Base-by-base conservation (phyloP, 495 filamentous ascomycete genomes). In the Penicillium canescens region DNA sequence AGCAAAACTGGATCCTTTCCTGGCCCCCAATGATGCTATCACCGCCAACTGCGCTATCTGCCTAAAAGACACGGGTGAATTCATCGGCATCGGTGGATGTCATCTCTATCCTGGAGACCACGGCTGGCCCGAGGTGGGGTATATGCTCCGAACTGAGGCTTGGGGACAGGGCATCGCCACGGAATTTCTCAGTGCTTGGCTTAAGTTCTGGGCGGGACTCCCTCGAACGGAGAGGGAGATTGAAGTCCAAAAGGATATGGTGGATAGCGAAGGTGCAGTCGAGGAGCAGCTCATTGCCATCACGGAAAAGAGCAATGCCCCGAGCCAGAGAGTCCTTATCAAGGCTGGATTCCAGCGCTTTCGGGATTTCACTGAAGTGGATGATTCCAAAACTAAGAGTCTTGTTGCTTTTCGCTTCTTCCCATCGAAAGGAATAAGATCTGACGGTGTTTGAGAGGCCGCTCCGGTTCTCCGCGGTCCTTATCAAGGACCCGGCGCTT, bases 151-250 rank as follows among this genome's bases (percentile, higher is more conserved):
- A 31, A 63, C 51, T 36, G 73, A 78, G 52, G 37, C 28, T 28
- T 81, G 78, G 77, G 77, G 77, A 0, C 65, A 57, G 49, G 78
- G 78, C 28, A 57, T 72, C 20, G 78, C 60, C 14, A 76, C 73
- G 0, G 78, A 81, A 57, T 78, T 79, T 50, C 12, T 80, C 35
- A 57, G 37, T 26, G 77, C 61, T 12, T 76, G 70, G 41, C 21
- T 77, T 23, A 26, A 28, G 9, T 53, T 57, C n/a, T 80, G 71
- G 66, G 66, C 62, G 45, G 57, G 33, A 34, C 46, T 81, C 52
- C 70, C 69, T 41, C 60, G 78, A 50, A 60, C 65, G 18, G 64
- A 60, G 57, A 54, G 50, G 8, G 67, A 68, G 58, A 12, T 69
- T 6, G 44, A 35, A 39, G 68, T 59, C 42, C 42, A 60, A 24